Conservation (phyloP, 805 yeast genomes). For the Barnettozyma populi region DNA sequence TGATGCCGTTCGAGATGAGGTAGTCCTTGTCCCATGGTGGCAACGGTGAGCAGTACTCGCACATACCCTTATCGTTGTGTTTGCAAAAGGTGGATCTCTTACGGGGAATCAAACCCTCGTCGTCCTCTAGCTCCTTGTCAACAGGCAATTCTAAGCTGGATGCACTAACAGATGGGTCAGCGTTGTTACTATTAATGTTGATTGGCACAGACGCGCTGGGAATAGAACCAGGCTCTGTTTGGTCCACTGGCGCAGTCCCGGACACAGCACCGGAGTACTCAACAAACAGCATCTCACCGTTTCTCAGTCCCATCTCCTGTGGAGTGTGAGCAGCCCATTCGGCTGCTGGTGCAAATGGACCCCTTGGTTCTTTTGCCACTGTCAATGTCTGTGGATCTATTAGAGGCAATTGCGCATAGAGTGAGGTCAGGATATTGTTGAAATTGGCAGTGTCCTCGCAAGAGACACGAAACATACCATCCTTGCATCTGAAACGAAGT, state of each 20-base stretch:
- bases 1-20: slow-evolving; percentile 68
- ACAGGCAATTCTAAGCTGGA: slow-evolving; percentile 51
- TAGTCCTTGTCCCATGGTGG: slow-evolving; percentile 92
- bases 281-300: slow-evolving; percentile 44
- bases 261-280: slow-evolving; percentile 18
- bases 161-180: slow-evolving; percentile 1
- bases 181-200: too few species aligned
- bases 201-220: slow-evolving; percentile 6
- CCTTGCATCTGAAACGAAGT: slow-evolving; percentile 74
- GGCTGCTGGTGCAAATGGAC: slow-evolving; percentile 24
- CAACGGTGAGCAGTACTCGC: slow-evolving; percentile 92
- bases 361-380: slow-evolving; percentile 21
- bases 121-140: slow-evolving; percentile 60
- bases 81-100: slow-evolving; percentile 60
- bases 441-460: slow-evolving; percentile 44
- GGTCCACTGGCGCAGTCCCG: slow-evolving; percentile 2
- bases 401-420: slow-evolving; percentile 23
- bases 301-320: slow-evolving; percentile 35
- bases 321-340: slow-evolving; percentile 28
- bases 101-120: slow-evolving; percentile 70
- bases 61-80: slow-evolving; percentile 94
- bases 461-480: slow-evolving; percentile 72
- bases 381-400: slow-evolving; percentile 24
- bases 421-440: slow-evolving; percentile 36
- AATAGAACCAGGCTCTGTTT: neutral